Base-by-base conservation (phyloP, 1,139 yeast genomes). In the Pichia sp. region DNA sequence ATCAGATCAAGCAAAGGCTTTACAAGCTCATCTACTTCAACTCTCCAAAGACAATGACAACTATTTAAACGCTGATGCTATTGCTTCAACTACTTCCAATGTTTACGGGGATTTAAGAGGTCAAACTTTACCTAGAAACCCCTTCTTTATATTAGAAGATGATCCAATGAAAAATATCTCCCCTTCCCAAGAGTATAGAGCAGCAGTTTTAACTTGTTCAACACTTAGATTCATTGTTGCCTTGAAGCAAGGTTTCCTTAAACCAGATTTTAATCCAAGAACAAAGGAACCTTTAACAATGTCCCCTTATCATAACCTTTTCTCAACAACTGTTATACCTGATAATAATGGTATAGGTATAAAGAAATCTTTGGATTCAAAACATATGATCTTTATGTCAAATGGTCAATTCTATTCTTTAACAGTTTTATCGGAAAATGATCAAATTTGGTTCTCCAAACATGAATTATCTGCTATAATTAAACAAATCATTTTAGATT, bases 71-170 rank as follows among this genome's bases (percentile, higher is more conserved):
- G 68, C 52, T 46, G 67, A 51, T 41, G 79, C 69, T 58, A 79
- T 71, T 60, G 78, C 67, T 52, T 80, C 69, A 50, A 70, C 71
- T 47, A 74, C 74, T 33, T 77, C 83, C 0, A 80, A 79, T 12
- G 74, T 79, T 37, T 77, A 80, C 48, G 84, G 84, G 23, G 84
- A 79, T 43, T 60, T 74, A 31, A 61, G 76, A 39, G 79, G 79
- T 12, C 83, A 79, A 51, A 77, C 82, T 2, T 64, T 82, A 39
- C 93, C 93, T 4, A 64, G 89, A 46, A 82, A 82, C 53, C 93
- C 93, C 0, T 82, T 79, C 52, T 67, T 82, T 51, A 72, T 82
- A 8, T 60, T 82, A 24, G 86, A 81, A 50, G 83, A 81, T 54
- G 93, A 82, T 51, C 88, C 89, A 1, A 69, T 76, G 49, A 74